Conservation (phyloP, 768 basidiomycete genomes). For the Pholiota conissans region DNA sequence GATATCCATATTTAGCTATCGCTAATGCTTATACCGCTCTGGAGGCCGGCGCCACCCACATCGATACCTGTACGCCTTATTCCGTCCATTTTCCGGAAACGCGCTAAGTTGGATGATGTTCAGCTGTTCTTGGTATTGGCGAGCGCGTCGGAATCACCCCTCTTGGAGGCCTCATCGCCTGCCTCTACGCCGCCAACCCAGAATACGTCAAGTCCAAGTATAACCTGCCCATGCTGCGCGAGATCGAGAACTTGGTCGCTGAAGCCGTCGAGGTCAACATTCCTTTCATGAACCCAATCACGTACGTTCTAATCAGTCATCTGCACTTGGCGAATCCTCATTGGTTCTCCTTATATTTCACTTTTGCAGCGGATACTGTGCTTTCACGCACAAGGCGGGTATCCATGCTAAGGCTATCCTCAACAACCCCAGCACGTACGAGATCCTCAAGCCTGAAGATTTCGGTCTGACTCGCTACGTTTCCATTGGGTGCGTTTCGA, state of each 20-base stretch:
- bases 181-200: slow-evolving; percentile 94
- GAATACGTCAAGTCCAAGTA: slow-evolving; percentile 99
- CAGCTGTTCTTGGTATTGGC: slow-evolving; percentile 95
- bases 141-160: slow-evolving; percentile 99
- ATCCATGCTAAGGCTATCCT: slow-evolving; percentile 99
- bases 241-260: slow-evolving; percentile 98
- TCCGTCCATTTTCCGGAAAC: neutral
- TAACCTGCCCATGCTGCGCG: slow-evolving; percentile 95
- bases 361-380: slow-evolving; percentile 85
- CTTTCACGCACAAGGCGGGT: slow-evolving; percentile 99
- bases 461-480: slow-evolving; percentile 98
- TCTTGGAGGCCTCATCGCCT: slow-evolving; percentile 94
- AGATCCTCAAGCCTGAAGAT: slow-evolving; percentile 98
- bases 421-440: slow-evolving; percentile 99
- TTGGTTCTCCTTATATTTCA: neutral
- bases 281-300: slow-evolving; percentile 96
- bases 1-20: slow-evolving; percentile 55
- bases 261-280: slow-evolving; percentile 98
- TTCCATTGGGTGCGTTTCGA: slow-evolving; percentile 78
- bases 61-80: slow-evolving; percentile 83
- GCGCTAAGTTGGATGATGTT: neutral
- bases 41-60: slow-evolving; percentile 98
- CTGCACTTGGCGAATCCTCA: neutral
- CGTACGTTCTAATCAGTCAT: slow-evolving; percentile 43
- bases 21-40: slow-evolving; percentile 98